Percentiles rank a stretch among this genome's conserved stretches.
Evolutionary conservation across 257 asterid genomes (phyloP).

Genomic region (Jaltomata sinuosa): DNA sequence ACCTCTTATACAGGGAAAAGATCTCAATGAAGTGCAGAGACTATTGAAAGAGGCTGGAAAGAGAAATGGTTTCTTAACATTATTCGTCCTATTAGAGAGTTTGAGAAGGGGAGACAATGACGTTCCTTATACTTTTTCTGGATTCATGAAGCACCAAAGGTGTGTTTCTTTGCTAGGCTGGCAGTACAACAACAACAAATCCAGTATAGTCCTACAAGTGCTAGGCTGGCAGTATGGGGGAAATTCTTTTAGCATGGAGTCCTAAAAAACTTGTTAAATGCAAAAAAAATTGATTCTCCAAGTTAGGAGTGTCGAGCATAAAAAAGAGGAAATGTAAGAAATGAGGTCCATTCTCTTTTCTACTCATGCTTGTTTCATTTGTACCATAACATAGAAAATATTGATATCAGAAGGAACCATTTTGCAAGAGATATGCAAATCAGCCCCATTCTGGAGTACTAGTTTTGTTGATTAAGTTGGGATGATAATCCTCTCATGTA

Average conservation of each 20-base stretch:
- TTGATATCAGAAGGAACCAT: not conserved
- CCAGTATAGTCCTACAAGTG: not conserved
- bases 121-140: not conserved
- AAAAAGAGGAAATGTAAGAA: not conserved
- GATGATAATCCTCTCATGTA: not conserved
- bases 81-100: not conserved
- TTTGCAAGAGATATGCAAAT: not conserved
- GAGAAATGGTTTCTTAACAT: not conserved
- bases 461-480: not conserved
- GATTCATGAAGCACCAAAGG: not conserved
- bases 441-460: not conserved
- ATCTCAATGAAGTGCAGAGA: not conserved
- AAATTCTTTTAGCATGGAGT: not conserved
- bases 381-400: not conserved
- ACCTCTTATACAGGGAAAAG: not conserved
- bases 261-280: not conserved
- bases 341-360: not conserved
- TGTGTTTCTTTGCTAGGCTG: not conserved
- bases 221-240: not conserved
- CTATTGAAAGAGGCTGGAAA: not conserved
- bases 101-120: not conserved
- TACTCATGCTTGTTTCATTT: not conserved
- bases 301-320: not conserved
- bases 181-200: not conserved
- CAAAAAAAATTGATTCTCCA: not conserved